phyloP scores from a whole-genome alignment of 495 filamentous ascomycete species.

The Penicillium atrosanguineum region DNA sequence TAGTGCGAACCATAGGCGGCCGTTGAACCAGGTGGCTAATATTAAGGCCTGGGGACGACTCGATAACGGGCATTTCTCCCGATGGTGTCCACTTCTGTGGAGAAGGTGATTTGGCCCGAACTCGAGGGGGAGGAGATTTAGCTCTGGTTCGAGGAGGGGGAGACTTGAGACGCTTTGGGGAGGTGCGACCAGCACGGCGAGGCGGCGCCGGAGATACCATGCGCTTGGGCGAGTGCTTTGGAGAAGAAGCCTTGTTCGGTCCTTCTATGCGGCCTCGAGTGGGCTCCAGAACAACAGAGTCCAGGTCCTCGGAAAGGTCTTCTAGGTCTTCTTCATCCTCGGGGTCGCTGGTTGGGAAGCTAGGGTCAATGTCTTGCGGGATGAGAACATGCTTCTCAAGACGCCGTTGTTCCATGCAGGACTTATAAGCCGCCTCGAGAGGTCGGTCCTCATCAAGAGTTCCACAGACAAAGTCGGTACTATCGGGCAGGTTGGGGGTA shows the following conservation, averaged over 20 bases:
- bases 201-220: constrained; percentile 57
- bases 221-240: constrained; percentile 41
- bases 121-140: constrained; percentile 29
- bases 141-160: constrained; percentile 41
- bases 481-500: constrained; percentile 87
- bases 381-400: constrained; percentile 73
- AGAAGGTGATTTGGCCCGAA: constrained; percentile 26
- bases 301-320: constrained; percentile 50
- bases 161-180: constrained; percentile 63
- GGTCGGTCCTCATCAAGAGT: constrained; percentile 94
- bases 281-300: constrained; percentile 32
- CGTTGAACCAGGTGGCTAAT: constrained; percentile 63
- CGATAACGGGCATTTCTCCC: constrained; percentile 27
- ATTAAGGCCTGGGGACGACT: constrained; percentile 34
- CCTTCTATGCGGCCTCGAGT: constrained; percentile 34
- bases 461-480: constrained; percentile 96
- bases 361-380: constrained; percentile 96
- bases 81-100: constrained; percentile 29
- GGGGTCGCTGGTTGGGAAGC: constrained; percentile 89
- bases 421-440: constrained; percentile 89
- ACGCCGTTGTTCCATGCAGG: constrained; percentile 75
- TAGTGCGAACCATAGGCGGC: constrained; percentile 64
- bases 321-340: constrained; percentile 79
- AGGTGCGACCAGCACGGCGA: constrained; percentile 61
- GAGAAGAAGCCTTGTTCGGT: constrained; percentile 29